Percentiles rank a stretch among this genome's conserved stretches.
Evolutionary conservation across 106 monocot genomes (phyloP).

Genomic region (Platanthera guangdongensis): DNA sequence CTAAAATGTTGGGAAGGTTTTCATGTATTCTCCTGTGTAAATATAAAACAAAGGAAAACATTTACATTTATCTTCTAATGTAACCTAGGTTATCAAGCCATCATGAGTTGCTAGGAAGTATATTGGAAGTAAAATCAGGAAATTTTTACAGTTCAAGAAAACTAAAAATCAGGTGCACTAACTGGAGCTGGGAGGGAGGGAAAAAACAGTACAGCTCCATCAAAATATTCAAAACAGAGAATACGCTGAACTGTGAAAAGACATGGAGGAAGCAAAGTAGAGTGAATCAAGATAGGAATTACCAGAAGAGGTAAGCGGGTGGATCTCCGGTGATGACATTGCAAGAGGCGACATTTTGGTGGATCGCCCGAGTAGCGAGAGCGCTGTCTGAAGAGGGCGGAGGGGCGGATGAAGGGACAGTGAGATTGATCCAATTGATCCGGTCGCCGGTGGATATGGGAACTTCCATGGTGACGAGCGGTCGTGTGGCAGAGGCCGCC

Average conservation of each 20-base stretch:
- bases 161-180: background rate
- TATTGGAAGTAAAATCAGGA: background rate
- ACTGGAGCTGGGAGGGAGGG: background rate
- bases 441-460: constrained; percentile 58
- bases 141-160: background rate
- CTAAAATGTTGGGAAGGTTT: constrained; percentile 49
- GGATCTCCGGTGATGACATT: constrained; percentile 40
- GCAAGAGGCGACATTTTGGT: constrained; percentile 39
- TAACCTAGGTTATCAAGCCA: background rate
- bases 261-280: background rate
- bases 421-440: constrained; percentile 62
- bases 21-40: constrained; percentile 79
- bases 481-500: constrained; percentile 14
- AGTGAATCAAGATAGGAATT: background rate
- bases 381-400: constrained; percentile 11
- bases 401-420: constrained; percentile 44
- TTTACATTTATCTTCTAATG: background rate
- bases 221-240: too few relatives aligned
- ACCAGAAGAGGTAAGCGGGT: constrained; percentile 52
- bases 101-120: background rate
- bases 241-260: background rate
- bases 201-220: background rate
- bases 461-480: constrained; percentile 54
- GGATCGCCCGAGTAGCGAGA: constrained; percentile 4
- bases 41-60: constrained; percentile 2